Conservation (phyloP, 1,284 basidiomycete genomes). For the Pseudozyma tsukubaensis region DNA sequence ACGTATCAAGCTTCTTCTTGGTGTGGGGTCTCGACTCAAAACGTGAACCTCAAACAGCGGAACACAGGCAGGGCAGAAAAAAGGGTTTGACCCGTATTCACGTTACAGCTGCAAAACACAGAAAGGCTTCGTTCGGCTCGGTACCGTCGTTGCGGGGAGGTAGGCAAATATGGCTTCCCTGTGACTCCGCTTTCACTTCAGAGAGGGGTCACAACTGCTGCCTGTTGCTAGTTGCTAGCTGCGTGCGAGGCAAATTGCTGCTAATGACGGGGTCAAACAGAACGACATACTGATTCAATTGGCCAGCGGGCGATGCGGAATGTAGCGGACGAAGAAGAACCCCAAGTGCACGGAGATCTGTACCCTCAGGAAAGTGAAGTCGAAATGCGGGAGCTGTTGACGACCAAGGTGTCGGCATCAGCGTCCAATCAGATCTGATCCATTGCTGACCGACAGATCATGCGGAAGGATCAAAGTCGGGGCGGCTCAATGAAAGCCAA, state of each 20-base stretch:
- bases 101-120: too few relatives aligned
- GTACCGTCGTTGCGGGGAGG: too few relatives aligned
- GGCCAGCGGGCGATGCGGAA: constrained; percentile 18
- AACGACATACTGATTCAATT: constrained; percentile 25
- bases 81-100: too few relatives aligned
- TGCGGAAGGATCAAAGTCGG: constrained; percentile 2
- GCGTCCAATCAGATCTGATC: constrained; percentile 45
- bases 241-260: neutral
- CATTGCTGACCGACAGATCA: constrained; percentile 35
- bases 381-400: too few relatives aligned
- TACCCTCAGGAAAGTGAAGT: neutral
- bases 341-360: constrained; percentile 8
- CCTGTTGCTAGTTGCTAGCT: neutral
- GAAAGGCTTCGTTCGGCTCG: too few relatives aligned
- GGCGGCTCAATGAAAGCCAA: constrained; percentile 10
- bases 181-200: constrained; percentile 15
- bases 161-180: constrained; percentile 1
- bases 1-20: constrained; percentile 18
- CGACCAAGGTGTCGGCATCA: too few relatives aligned
- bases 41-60: neutral
- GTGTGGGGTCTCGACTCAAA: constrained; percentile 20
- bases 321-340: constrained; percentile 23
- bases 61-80: neutral
- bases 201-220: constrained; percentile 1
- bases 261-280: too few relatives aligned